A percentile compares a stretch with the other conserved stretches of the same genome.
Conservation (phyloP, 176 grass and related monocot genomes). For the Secale cereale region DNA sequence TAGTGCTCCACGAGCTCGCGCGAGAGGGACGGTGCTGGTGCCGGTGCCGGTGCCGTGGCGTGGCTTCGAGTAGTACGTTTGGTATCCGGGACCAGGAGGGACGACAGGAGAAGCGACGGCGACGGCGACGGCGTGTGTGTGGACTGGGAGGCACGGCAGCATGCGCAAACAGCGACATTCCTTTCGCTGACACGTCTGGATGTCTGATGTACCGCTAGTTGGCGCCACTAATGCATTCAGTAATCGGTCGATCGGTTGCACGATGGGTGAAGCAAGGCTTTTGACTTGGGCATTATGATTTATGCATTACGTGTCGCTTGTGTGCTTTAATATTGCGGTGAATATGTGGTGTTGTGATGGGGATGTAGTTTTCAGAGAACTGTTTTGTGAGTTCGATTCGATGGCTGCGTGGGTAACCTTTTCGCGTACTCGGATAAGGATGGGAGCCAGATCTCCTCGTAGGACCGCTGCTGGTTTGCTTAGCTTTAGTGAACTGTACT, state of each 20-base stretch:
- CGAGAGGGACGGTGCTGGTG: background rate
- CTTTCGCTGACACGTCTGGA: background rate
- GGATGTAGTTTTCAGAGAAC: background rate
- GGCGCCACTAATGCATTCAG: background rate
- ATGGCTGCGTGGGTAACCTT: background rate
- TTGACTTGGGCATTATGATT: background rate
- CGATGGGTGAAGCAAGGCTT: no score
- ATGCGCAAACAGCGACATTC: background rate
- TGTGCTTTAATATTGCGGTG: background rate
- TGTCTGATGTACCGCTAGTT: background rate
- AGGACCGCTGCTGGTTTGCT: no score
- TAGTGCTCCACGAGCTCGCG: constrained; percentile 25
- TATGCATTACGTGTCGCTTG: background rate
- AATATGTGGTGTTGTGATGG: background rate
- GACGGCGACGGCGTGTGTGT: background rate
- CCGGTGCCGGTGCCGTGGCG: background rate
- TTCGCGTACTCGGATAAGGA: background rate
- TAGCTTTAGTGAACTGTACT: no score
- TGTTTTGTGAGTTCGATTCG: background rate
- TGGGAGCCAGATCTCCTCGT: no score
- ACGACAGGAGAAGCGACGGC: background rate
- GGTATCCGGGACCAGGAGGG: background rate
- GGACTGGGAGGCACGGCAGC: background rate
- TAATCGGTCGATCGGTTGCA: background rate
- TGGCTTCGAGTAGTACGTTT: background rate